Percentiles rank a stretch among this genome's conserved stretches.
Conservation (phyloP, 176 grass and related monocot genomes). For the Canna indica region DNA sequence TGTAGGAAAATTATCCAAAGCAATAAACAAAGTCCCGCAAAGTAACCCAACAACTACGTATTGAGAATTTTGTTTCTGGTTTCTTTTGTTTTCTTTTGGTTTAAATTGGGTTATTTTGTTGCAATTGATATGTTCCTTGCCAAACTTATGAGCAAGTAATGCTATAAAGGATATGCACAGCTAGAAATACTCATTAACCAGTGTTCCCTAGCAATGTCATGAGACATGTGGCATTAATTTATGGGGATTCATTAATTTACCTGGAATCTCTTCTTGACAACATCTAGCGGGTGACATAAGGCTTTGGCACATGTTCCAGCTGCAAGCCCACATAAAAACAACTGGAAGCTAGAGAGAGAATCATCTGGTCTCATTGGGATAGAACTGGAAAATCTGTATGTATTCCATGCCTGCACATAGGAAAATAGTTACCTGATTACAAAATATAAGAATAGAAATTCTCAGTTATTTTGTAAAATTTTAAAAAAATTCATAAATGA, state of each 20-base stretch:
- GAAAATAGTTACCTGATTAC: not conserved
- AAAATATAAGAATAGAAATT: not conserved
- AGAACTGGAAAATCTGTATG: slow-evolving; percentile 43
- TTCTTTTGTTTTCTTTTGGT: too few species aligned
- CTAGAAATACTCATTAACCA: not conserved
- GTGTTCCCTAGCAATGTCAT: not conserved
- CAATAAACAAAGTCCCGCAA: not conserved
- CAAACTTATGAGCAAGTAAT: not conserved
- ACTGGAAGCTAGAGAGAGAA: slow-evolving; percentile 65
- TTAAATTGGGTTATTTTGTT: too few species aligned
- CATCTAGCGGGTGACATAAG: slow-evolving; percentile 87
- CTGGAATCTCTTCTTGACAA: slow-evolving; percentile 96
- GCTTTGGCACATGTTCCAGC: slow-evolving; percentile 85
- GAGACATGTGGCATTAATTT: not conserved
- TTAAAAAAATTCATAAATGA: too few species aligned
- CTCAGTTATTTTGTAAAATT: too few species aligned
- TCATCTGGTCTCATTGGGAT: slow-evolving; percentile 34
- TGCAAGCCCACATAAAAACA: slow-evolving; percentile 88
- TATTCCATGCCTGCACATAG: slow-evolving; percentile 60
- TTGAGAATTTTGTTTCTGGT: too few species aligned
- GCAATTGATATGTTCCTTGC: too few species aligned
- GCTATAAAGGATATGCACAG: not conserved
- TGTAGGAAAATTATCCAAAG: not conserved
- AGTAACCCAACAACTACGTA: not conserved
- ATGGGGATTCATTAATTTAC: slow-evolving; percentile 19